Evolutionary conservation across 2,329 filamentous ascomycete species (phyloP).

Genomic region (Trichothecium roseum): DNA sequence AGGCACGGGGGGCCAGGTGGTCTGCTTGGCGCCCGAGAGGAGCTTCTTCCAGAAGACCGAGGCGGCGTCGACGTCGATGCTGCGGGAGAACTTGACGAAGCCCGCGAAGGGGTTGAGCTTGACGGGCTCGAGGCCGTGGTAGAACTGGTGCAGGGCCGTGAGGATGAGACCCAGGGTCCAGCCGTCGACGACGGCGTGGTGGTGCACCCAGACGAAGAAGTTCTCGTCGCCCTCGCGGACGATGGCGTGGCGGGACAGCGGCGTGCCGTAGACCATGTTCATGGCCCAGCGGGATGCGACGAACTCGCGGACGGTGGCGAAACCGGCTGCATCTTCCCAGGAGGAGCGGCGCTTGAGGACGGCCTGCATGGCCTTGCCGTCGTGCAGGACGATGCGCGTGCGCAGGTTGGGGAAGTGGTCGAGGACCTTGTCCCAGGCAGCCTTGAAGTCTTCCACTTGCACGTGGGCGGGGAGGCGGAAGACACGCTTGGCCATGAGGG

Average conservation of each 20-base stretch:
- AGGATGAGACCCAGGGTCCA: constrained; percentile 10
- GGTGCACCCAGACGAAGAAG: constrained; percentile 14
- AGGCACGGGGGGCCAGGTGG: not conserved
- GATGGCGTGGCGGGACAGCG: constrained; percentile 6
- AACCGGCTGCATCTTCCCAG: constrained; percentile 2
- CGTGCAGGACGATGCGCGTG: constrained; percentile 5
- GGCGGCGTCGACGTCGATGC: constrained; percentile 4
- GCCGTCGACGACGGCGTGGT: constrained; percentile 17
- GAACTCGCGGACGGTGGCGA: not conserved
- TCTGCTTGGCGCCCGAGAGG: constrained; percentile 6
- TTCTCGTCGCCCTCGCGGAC: constrained; percentile 3
- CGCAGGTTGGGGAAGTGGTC: constrained; percentile 3
- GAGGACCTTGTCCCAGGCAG: constrained; percentile 6
- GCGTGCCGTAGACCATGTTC: constrained; percentile 7
- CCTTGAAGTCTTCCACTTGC: constrained; percentile 7
- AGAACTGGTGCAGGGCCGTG: constrained; percentile 1
- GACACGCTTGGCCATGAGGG: constrained; percentile 10
- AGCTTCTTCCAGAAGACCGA: constrained; percentile 7
- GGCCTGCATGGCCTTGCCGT: constrained; percentile 1
- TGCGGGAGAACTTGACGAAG: constrained; percentile 6
- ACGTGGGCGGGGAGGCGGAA: constrained; percentile 9
- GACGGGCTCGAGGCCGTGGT: constrained; percentile 6
- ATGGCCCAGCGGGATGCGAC: constrained; percentile 1
- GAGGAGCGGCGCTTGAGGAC: not conserved
- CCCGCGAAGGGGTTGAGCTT: constrained; percentile 5